phyloP scores from a whole-genome alignment of 768 basidiomycete genomes.

The Hypholoma sublateritium region DNA sequence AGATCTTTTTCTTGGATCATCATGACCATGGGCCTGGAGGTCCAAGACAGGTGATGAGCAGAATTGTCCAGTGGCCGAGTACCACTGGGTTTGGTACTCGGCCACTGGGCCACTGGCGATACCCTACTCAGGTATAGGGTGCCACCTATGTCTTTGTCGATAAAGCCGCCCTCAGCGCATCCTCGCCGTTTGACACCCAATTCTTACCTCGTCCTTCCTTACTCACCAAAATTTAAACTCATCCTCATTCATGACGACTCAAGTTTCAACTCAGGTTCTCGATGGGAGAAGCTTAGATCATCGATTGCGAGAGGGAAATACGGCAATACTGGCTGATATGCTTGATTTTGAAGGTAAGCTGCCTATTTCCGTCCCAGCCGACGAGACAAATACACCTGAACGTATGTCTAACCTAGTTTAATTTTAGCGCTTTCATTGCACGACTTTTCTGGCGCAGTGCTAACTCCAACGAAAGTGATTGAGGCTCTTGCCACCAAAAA shows the following conservation, averaged over 20 bases:
- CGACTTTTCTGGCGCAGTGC: constrained; percentile 27
- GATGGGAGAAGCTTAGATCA: constrained; percentile 4
- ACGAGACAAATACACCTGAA: not conserved
- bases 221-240: no score
- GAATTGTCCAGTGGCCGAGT: no score
- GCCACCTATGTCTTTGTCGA: no score
- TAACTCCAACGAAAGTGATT: constrained; percentile 20
- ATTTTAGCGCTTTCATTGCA: constrained; percentile 16
- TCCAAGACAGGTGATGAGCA: no score
- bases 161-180: no score
- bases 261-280: not conserved
- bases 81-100: no score
- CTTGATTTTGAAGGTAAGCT: constrained; percentile 43
- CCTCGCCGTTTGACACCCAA: no score
- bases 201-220: no score
- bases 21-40: no score
- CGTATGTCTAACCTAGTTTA: constrained; percentile 4
- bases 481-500: constrained; percentile 14
- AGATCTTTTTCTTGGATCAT: no score
- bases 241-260: not conserved
- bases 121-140: no score
- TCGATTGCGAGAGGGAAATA: constrained; percentile 18
- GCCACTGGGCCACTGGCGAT: no score
- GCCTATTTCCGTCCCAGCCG: not conserved
- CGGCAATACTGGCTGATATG: constrained; percentile 42